Evolutionary conservation across 2,329 filamentous ascomycete species (phyloP).

Genomic region (Verticillium albo-atrum): DNA sequence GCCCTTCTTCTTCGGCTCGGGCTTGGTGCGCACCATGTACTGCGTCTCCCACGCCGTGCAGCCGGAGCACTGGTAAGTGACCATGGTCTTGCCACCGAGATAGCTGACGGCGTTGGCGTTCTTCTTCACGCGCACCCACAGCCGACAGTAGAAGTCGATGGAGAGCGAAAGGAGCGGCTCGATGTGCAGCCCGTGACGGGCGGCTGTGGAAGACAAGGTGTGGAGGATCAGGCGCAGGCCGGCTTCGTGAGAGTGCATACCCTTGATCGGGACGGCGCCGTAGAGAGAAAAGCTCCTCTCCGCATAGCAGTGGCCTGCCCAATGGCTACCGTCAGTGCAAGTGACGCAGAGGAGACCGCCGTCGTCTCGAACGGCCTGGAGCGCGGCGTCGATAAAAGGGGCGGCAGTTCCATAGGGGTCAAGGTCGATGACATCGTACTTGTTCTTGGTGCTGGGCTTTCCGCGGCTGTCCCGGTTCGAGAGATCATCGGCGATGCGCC

Average conservation of each 20-base stretch:
- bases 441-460: conserved; percentile 34
- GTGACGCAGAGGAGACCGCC: conserved; percentile 92
- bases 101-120: conserved; percentile 88
- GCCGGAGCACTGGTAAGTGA: conserved; percentile 90
- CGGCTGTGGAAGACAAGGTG: conserved; percentile 73
- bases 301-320: conserved; percentile 87
- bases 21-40: conserved; percentile 65
- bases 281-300: conserved; percentile 96
- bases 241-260: conserved; percentile 80
- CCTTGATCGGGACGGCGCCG: conserved; percentile 83
- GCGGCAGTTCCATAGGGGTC: conserved; percentile 94
- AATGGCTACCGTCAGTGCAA: conserved; percentile 93
- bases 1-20: conserved; percentile 62
- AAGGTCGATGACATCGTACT: conserved; percentile 92
- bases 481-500: conserved; percentile 52
- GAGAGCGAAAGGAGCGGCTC: conserved; percentile 90
- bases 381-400: conserved; percentile 84
- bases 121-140: conserved; percentile 79
- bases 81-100: conserved; percentile 84
- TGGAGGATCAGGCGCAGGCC: conserved; percentile 84
- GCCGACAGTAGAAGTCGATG: conserved; percentile 90
- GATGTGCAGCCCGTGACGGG: conserved; percentile 80
- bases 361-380: conserved; percentile 78
- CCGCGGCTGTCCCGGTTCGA: conserved; percentile 34
- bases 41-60: conserved; percentile 92